Base-by-base conservation (phyloP, 495 filamentous ascomycete genomes). In the Astrothelium macrocarpum region DNA sequence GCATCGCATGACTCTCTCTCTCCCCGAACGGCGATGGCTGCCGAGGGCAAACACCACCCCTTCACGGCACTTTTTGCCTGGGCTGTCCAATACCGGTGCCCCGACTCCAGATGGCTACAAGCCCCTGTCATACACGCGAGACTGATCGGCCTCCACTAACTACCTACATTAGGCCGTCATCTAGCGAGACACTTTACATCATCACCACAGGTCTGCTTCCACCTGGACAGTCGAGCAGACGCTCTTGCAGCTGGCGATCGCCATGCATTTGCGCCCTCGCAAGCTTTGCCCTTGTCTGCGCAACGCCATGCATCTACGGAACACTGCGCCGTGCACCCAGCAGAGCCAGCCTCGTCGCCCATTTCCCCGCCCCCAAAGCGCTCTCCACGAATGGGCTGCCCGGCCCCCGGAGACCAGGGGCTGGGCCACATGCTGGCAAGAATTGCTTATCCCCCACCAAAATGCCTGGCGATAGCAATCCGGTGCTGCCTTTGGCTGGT, bases 91-190 rank as follows among this genome's bases (percentile, higher is more conserved):
- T 25, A 56, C 29, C 49, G 49, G 29, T 16, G 49, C 49, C 49
- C n/a, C 49, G 49, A 25, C 49, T 26, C 23, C 49, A 49, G 18
- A 20, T 49, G 3, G 7, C 43, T 18, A 18, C 9, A 49, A 18
- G 25, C 49, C 49, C 49, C 49, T 29, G 49, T 56, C 49, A 9
- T 56, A 49, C 49, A 56, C 49, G 49, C 49, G 49, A 56, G 23
- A 28, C 49, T 56, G 49, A 56, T 56, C 49, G 49, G 20, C 49
- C 49, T 49, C 45, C 45, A 49, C 45, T 18, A n/a, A 49, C 45
- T 39, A 18, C 45, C 45, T 14, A 18, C 45, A 49, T 5, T 5
- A 49, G 45, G 45, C 45, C n/a, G 45, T 18, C n/a, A 20, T 49
- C 45, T 14, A 5, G 45, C 45, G 45, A 49, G 45, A 23, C 25